Evolutionary conservation across 306 rosid species (phyloP), one percentile per base, ranked within the genome.

Genomic region (Ziziphus jujuba): DNA sequence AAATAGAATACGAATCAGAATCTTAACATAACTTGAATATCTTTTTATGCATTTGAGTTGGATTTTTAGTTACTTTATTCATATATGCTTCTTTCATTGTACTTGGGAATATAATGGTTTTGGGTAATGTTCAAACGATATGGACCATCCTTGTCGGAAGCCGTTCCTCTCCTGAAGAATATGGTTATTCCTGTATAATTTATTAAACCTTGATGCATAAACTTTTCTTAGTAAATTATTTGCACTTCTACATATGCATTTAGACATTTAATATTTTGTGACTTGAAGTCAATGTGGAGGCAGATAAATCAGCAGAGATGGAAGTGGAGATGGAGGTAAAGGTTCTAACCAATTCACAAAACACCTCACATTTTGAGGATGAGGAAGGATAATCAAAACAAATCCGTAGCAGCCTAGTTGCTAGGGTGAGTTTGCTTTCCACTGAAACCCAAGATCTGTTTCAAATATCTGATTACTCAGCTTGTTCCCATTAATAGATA

Each of bases 341-440:
- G 87, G 75, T 82, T 56, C 17, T 75, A 50, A 60, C 77, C 34
- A 49, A 66, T 65, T 63, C 86, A 62, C 84, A 51, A 49, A 70
- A 63, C 70, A 19, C 68, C 5, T 67, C 62, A 31, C 65, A 17
- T 15, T 75, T 73, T 0, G 91, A 81, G 70, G 95, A 87, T 52
- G 90, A 85, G 75, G 91, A 86, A 65, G 72, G 81, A 51, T 81
- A 78, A 84, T 35, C 58, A 76, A 66, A 61, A 40, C 61, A 68
- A 50, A 20, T 75, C 45, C 22, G 23, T 14, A 7, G 36, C 60
- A 21, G 59, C 38, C 53, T 73, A 66, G 75, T 77, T 65, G 63
- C 84, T 78, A 75, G 59, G 79, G 88, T 86, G 84, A 84, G 87
- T 72, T 80, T 61, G 68, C 81, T 65, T 61, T 6, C 67, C 31